Evolutionary conservation across 768 basidiomycete species (phyloP).

Genomic region (Leucocoprinus leucothites): DNA sequence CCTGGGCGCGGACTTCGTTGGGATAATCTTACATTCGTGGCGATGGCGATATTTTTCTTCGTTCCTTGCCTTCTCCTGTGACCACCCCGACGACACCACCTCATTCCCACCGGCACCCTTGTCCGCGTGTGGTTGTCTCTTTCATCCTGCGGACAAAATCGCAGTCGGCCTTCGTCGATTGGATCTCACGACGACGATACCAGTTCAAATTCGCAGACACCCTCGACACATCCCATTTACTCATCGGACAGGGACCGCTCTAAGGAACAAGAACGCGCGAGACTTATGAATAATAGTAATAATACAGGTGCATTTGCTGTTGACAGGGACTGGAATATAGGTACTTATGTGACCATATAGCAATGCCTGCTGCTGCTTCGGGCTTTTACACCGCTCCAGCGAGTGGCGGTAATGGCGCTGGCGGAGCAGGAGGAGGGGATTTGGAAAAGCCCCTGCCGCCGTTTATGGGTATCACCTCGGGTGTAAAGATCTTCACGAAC

Average conservation of each 20-base stretch:
- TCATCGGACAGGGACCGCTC: background rate
- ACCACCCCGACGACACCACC: background rate
- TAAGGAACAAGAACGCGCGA: background rate
- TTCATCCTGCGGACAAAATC: no score
- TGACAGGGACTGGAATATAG: no score
- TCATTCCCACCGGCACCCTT: background rate
- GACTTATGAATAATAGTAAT: background rate
- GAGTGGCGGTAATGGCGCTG: background rate
- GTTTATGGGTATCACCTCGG: background rate
- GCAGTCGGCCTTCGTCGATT: slow-evolving; percentile 10
- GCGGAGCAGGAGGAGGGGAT: background rate
- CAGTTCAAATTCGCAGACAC: background rate
- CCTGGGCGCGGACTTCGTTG: no score
- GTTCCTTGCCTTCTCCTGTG: background rate
- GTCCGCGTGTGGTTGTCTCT: no score
- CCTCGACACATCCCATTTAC: background rate
- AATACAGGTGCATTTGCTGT: background rate
- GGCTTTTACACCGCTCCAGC: no score
- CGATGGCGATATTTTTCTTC: no score
- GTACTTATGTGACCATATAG: no score
- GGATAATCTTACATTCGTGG: no score
- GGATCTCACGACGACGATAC: slow-evolving; percentile 8
- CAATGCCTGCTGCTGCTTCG: background rate
- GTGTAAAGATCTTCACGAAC: background rate
- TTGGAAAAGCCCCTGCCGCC: background rate